Percentiles rank a stretch among this genome's conserved stretches.
These are phyloP conservation scores for Cyberlindnera maritima DNA, from an alignment of 805 yeast genomes.

Conservation along the genomic window DNA sequence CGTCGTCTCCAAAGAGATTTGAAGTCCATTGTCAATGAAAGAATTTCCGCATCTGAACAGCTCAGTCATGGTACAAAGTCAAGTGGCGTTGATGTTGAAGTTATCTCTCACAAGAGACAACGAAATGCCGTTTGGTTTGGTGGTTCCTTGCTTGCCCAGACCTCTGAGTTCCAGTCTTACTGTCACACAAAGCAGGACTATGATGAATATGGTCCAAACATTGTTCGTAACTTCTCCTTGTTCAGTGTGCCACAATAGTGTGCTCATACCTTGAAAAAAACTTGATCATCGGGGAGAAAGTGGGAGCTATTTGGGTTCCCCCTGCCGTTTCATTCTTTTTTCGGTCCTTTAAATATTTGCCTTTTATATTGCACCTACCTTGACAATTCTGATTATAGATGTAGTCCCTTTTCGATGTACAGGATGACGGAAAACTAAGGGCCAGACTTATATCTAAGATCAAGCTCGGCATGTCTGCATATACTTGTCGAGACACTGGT, in stretches of 20 bases:
- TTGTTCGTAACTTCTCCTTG: constrained; percentile 93
- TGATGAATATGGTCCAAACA: constrained; percentile 97
- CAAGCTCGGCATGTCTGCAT: too few relatives aligned
- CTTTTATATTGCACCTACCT: too few relatives aligned
- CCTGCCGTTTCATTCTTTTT: not conserved
- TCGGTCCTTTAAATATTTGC: not conserved
- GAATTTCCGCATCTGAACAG: constrained; percentile 79
- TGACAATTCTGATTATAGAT: too few relatives aligned
- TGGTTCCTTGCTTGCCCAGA: constrained; percentile 94
- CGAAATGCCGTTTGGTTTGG: constrained; percentile 99
- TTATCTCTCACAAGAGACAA: constrained; percentile 94
- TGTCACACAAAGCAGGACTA: constrained; percentile 97
- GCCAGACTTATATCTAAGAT: too few relatives aligned
- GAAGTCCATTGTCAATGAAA: constrained; percentile 79
- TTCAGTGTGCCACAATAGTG: constrained; percentile 86
- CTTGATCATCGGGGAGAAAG: not conserved
- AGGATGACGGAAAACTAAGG: too few relatives aligned
- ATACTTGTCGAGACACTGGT: too few relatives aligned
- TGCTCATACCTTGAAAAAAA: too few relatives aligned
- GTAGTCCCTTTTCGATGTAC: too few relatives aligned
- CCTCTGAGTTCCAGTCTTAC: constrained; percentile 92
- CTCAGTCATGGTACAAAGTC: constrained; percentile 60
- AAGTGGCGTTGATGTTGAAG: constrained; percentile 96
- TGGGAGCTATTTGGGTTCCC: too few relatives aligned
- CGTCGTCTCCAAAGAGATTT: constrained; percentile 96